Base-by-base conservation (phyloP, 2,329 filamentous ascomycete genomes). In the Aspergillus sclerotialis region DNA sequence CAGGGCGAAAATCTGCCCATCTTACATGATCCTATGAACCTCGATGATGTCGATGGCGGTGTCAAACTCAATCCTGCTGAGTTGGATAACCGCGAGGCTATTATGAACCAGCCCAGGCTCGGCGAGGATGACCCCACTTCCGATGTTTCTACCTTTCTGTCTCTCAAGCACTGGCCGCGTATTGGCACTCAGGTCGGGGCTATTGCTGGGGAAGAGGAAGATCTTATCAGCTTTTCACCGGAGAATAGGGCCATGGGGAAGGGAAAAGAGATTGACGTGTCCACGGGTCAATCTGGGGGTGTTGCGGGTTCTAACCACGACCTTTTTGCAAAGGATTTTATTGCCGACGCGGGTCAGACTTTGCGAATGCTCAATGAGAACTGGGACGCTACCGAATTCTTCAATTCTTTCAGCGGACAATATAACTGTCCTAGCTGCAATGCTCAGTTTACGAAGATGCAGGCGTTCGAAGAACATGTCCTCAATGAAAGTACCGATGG, bases 341-440 rank as follows among this genome's bases (percentile, higher is more conserved):
- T 34, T 11, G 36, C 34, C 2, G 31, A 32, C 16, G 33, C 39
- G 2, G 45, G 43, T 13, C 23, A 45, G 15, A 42, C 34, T 2
- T 37, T 52, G 11, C 42, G 36, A 3, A 21, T 30, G 5, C 24
- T 50, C 3, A 38, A 50, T 11, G 25, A 29, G 0, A 39, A 32
- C 35, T 60, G 54, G 49, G 49, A 62, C 12, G 25, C 55, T 1
- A 48, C 45, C 12, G 48, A 45, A 7, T 64, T 55, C 43, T 56
- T 55, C 36, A 53, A 60, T 35, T 32, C 42, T 5, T 42, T 52
- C 12, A 40, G 40, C 7, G 49, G 52, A 4, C 36, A 43, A 17
- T 66, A 59, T 34, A 39, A 51, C 8, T 67, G 64, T 33, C 43
- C 52, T 5, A 10, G 19, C 19, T 67, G 63, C 28, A 45, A 49